These are phyloP conservation scores for Carex myosuroides DNA, from an alignment of 176 grass and related monocot genomes.

Conservation along the genomic window DNA sequence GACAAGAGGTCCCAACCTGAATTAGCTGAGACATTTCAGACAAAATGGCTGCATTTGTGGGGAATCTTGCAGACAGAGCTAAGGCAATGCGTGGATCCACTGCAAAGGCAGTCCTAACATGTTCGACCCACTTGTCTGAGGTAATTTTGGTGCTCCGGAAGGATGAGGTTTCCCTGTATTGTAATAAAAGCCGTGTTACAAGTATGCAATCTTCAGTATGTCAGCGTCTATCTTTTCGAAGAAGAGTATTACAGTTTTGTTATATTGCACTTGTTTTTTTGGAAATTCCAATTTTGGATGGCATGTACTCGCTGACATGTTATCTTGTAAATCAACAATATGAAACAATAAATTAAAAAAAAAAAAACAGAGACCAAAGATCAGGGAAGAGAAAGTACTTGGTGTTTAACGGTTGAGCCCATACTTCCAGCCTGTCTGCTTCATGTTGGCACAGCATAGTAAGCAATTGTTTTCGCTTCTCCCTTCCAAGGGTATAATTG, in stretches of 20 bases:
- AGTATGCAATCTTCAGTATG: not conserved
- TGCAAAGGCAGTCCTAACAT: constrained; percentile 89
- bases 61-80: constrained; percentile 67
- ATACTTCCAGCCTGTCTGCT: constrained; percentile 94
- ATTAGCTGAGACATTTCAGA: constrained; percentile 90
- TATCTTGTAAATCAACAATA: constrained; percentile 9
- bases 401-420: constrained; percentile 91
- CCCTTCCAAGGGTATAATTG: constrained; percentile 52
- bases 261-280: not conserved
- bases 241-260: not conserved
- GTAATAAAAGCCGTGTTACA: constrained; percentile 6
- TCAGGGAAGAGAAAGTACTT: constrained; percentile 47
- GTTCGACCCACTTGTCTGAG: constrained; percentile 93
- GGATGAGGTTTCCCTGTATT: constrained; percentile 53
- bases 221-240: not conserved
- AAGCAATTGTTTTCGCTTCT: constrained; percentile 93
- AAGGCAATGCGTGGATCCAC: constrained; percentile 80
- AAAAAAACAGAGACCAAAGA: constrained; percentile 5
- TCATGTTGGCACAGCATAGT: constrained; percentile 86
- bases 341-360: not conserved
- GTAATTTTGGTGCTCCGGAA: constrained; percentile 66
- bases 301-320: not conserved
- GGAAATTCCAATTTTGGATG: not conserved
- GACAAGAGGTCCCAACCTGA: constrained; percentile 50
- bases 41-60: constrained; percentile 60